Evolutionary conservation across 345 rosid genomes (phyloP).

Genomic region (Nasturtium officinale): DNA sequence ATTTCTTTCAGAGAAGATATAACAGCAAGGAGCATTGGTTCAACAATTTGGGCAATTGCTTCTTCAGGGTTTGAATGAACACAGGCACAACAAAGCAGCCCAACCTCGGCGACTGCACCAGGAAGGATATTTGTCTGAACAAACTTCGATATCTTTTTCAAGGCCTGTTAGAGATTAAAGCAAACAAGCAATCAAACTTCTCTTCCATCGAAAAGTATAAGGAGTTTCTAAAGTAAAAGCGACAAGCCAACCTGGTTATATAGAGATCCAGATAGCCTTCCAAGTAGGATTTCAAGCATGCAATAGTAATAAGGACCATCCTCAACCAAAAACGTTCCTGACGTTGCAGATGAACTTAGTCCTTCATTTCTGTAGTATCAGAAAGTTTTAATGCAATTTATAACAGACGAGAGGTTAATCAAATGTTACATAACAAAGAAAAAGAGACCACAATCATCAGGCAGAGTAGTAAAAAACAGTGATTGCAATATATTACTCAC

Average conservation of each 20-base stretch:
- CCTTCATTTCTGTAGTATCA: slow-evolving; percentile 78
- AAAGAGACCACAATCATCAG: slow-evolving; percentile 25
- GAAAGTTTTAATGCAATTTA: slow-evolving; percentile 8
- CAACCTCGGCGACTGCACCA: slow-evolving; percentile 98
- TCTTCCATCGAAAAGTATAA: neutral
- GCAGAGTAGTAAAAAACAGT: slow-evolving; percentile 1
- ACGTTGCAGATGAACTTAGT: slow-evolving; percentile 80
- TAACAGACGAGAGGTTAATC: slow-evolving; percentile 13
- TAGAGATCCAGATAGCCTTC: slow-evolving; percentile 81
- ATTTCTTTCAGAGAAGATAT: slow-evolving; percentile 87
- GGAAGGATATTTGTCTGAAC: slow-evolving; percentile 93
- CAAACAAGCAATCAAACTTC: slow-evolving; percentile 24
- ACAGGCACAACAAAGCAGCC: slow-evolving; percentile 97
- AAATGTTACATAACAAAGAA: slow-evolving; percentile 14
- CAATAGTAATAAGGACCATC: slow-evolving; percentile 97
- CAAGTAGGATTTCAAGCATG: slow-evolving; percentile 97
- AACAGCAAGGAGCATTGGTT: slow-evolving; percentile 77
- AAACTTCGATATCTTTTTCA: slow-evolving; percentile 94
- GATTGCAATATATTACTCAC: slow-evolving; percentile 55
- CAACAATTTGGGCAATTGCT: slow-evolving; percentile 82
- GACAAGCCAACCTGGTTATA: slow-evolving; percentile 81
- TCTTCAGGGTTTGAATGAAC: slow-evolving; percentile 94
- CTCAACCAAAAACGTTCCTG: slow-evolving; percentile 96
- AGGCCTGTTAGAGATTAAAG: slow-evolving; percentile 60
- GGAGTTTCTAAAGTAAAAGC: slow-evolving; percentile 18